phyloP scores from a whole-genome alignment of 805 yeast species.

The Ogataea pini region DNA sequence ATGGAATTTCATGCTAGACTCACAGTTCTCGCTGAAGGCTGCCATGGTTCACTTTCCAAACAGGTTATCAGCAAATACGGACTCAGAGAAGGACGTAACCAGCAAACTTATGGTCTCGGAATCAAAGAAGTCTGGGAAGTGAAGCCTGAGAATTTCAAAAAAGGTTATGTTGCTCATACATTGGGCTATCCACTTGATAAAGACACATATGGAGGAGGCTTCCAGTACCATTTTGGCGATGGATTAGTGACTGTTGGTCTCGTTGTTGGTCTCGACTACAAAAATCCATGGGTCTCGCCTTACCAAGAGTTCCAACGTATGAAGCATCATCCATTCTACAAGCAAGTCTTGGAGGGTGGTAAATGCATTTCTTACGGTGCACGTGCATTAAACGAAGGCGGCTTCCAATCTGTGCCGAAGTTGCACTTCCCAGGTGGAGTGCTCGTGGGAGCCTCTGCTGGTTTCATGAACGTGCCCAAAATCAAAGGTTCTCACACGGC shows the following conservation, averaged over 20 bases:
- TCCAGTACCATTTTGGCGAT: constrained; percentile 95
- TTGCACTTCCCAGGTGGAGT: constrained; percentile 95
- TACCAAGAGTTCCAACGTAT: constrained; percentile 93
- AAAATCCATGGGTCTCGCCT: constrained; percentile 93
- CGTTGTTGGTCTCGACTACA: constrained; percentile 93
- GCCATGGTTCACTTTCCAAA: constrained; percentile 92
- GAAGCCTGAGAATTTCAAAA: constrained; percentile 71
- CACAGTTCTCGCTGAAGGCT: constrained; percentile 95
- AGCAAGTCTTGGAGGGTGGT: constrained; percentile 77
- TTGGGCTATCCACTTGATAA: constrained; percentile 82
- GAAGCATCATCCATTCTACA: constrained; percentile 89
- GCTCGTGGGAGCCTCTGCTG: constrained; percentile 93
- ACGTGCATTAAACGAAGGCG: constrained; percentile 96
- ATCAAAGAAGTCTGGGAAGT: constrained; percentile 98
- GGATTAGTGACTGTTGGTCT: constrained; percentile 88
- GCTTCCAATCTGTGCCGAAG: constrained; percentile 88
- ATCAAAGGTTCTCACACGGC: constrained; percentile 98
- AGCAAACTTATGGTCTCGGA: constrained; percentile 95
- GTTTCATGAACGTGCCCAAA: constrained; percentile 95
- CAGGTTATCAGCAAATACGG: constrained; percentile 68
- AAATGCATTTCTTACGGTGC: constrained; percentile 94
- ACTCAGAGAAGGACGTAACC: constrained; percentile 61
- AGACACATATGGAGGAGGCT: constrained; percentile 92
- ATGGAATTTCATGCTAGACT: constrained; percentile 94
- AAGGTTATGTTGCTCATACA: constrained; percentile 82